Percentiles rank a stretch among this genome's conserved stretches.
phyloP scores from a whole-genome alignment of 371 early-diverging fungal species.

The Chytridium lagenaria region DNA sequence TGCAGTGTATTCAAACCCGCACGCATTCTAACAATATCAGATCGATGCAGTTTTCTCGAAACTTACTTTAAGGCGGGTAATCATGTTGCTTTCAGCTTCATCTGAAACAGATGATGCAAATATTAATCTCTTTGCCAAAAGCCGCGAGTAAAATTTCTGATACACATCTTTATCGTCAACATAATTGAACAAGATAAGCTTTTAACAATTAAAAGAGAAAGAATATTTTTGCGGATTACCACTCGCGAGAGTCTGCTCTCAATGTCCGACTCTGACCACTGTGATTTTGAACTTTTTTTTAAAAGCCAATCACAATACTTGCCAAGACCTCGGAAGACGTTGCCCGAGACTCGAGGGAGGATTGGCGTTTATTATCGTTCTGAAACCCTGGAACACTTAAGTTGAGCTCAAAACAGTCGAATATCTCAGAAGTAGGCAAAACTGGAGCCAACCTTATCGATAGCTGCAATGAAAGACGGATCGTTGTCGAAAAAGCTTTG shows the following conservation, averaged over 20 bases:
- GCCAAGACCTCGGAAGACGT: constrained; percentile 80
- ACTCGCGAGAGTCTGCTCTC: constrained; percentile 61
- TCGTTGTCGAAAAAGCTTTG: constrained; percentile 70
- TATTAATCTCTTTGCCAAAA: constrained; percentile 60
- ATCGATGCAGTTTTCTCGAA: background rate
- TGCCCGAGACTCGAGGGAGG: constrained; percentile 33
- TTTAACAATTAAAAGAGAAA: background rate
- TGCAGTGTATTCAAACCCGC: constrained; percentile 74
- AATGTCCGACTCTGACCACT: constrained; percentile 56
- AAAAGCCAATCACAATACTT: constrained; percentile 80
- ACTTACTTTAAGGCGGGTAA: constrained; percentile 54
- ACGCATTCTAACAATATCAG: background rate
- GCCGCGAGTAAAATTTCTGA: constrained; percentile 62
- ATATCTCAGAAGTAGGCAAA: constrained; percentile 10
- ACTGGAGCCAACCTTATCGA: constrained; percentile 66
- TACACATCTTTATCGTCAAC: constrained; percentile 67
- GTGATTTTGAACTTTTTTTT: constrained; percentile 63
- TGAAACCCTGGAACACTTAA: constrained; percentile 60
- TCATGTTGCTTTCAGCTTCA: constrained; percentile 57
- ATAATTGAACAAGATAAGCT: constrained; percentile 64
- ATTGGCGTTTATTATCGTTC: constrained; percentile 70
- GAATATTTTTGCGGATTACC: constrained; percentile 24
- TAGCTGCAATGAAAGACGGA: constrained; percentile 75
- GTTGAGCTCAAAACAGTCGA: background rate
- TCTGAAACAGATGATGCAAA: constrained; percentile 50